Conservation (phyloP, 2,329 filamentous ascomycete genomes). For the Talaromyces funiculosus region DNA sequence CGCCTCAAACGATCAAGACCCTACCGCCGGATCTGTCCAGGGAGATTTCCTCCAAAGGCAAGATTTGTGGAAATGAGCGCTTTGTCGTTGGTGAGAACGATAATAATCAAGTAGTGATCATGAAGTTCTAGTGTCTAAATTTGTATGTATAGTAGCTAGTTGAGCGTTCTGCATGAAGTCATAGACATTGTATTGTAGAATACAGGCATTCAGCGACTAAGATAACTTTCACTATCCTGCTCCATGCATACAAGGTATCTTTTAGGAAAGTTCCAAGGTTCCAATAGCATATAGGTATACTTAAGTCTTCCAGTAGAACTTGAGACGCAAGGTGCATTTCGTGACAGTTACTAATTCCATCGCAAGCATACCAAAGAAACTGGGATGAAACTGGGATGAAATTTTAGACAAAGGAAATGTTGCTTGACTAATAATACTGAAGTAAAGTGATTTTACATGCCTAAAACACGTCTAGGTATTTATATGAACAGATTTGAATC, state of each 20-base stretch:
- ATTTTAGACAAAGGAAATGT: slow-evolving; percentile 13
- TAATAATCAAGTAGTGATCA: slow-evolving; percentile 48
- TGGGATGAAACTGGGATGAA: neutral
- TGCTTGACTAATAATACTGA: slow-evolving; percentile 21
- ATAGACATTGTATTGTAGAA: neutral
- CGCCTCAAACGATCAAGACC: slow-evolving; percentile 20
- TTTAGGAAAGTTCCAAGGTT: no score
- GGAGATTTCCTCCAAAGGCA: slow-evolving; percentile 48
- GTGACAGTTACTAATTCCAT: no score
- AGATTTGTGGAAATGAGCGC: slow-evolving; percentile 55
- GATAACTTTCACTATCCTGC: no score
- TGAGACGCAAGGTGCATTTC: no score
- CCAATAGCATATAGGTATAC: neutral
- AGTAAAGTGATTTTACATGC: slow-evolving; percentile 41
- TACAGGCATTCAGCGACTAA: no score
- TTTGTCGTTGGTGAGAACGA: slow-evolving; percentile 58
- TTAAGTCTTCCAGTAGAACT: neutral
- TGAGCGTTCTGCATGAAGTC: neutral
- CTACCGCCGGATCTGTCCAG: slow-evolving; percentile 36
- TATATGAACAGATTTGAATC: slow-evolving; percentile 36
- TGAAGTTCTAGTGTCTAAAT: slow-evolving; percentile 40
- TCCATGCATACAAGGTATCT: no score
- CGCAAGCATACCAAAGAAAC: neutral
- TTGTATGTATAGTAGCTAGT: neutral
- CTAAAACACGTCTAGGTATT: slow-evolving; percentile 36